These are phyloP conservation scores for Polytrichum commune DNA, from an alignment of 225 moss, liverwort and hornwort genomes.

Conservation along the genomic window DNA sequence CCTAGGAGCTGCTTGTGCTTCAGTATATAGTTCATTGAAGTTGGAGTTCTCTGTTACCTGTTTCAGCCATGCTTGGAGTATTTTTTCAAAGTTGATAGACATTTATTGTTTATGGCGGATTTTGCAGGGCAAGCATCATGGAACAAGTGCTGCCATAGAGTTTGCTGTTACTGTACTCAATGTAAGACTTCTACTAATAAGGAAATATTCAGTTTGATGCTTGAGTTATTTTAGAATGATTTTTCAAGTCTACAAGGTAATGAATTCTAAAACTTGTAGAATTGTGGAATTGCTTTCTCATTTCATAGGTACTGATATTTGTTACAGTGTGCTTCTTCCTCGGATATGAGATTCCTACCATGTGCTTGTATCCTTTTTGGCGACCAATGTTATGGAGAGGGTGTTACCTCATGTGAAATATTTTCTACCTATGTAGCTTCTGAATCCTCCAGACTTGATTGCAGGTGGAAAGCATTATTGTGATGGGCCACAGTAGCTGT, in stretches of 20 bases:
- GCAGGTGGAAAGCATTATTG: slow-evolving; percentile 76
- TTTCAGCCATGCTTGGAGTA: no score
- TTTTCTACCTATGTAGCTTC: not conserved
- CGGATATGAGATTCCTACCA: no score
- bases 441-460: slow-evolving; percentile 3
- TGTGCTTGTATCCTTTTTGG: no score
- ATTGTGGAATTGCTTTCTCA: no score
- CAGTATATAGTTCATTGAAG: no score
- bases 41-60: no score
- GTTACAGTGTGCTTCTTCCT: not conserved
- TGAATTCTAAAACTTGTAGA: no score
- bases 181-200: slow-evolving; percentile 25
- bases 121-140: slow-evolving; percentile 56
- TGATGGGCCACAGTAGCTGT: slow-evolving; percentile 77
- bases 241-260: no score
- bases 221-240: no score
- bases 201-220: no score
- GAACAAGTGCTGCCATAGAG: slow-evolving; percentile 72
- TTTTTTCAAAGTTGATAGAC: not conserved
- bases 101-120: no score
- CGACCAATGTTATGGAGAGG: not conserved
- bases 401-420: not conserved
- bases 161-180: slow-evolving; percentile 67
- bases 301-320: not conserved
- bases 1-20: no score